Percentiles rank a stretch among this genome's conserved stretches.
Evolutionary conservation across 306 rosid genomes (phyloP).

Genomic region (Clitoria ternatea): DNA sequence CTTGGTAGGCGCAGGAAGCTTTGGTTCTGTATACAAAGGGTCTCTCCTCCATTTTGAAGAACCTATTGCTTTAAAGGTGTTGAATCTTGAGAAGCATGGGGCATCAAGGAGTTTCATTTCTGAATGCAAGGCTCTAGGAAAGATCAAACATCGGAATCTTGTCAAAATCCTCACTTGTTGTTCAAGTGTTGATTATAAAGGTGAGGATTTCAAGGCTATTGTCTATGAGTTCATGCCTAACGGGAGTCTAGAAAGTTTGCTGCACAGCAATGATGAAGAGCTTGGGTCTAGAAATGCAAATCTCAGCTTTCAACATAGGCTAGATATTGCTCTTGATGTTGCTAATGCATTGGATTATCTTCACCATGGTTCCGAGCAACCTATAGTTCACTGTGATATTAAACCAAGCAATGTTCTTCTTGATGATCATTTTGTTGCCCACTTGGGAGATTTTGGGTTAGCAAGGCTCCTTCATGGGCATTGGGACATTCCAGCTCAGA

Average conservation of each 20-base stretch:
- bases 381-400: conserved; percentile 42
- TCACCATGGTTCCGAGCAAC: conserved; percentile 27
- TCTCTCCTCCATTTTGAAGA: conserved; percentile 5
- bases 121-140: conserved; percentile 32
- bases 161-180: conserved; percentile 24
- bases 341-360: conserved; percentile 43
- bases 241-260: conserved; percentile 34
- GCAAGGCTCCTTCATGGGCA: conserved; percentile 31
- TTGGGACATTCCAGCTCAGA: neutral
- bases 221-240: conserved; percentile 37
- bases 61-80: conserved; percentile 30
- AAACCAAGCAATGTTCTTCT: conserved; percentile 49
- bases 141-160: conserved; percentile 27
- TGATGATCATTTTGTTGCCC: conserved; percentile 30
- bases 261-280: neutral
- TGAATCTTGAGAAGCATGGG: conserved; percentile 23
- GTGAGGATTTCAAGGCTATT: conserved; percentile 31
- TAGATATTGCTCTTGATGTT: conserved; percentile 39
- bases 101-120: conserved; percentile 37
- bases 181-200: conserved; percentile 31
- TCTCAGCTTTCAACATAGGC: neutral
- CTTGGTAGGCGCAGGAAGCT: conserved; percentile 29
- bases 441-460: conserved; percentile 45
- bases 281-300: neutral
- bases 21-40: conserved; percentile 41